phyloP scores from a whole-genome alignment of 2,329 filamentous ascomycete species.

The Tolypocladium album region DNA sequence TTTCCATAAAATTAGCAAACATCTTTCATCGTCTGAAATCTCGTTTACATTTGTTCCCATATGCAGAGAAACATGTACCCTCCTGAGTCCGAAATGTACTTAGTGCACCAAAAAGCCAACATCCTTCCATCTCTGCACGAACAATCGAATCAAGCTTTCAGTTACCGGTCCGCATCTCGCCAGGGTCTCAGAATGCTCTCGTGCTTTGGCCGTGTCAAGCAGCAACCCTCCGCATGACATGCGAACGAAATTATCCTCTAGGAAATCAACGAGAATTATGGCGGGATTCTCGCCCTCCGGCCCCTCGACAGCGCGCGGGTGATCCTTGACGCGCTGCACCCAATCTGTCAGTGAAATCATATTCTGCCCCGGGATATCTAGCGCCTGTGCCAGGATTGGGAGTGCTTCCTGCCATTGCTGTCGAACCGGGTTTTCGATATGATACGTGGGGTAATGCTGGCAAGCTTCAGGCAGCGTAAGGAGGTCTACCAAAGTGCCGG shows the following conservation, averaged over 20 bases:
- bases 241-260: constrained; percentile 3
- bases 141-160: background rate
- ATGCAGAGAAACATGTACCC: too few species aligned
- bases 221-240: constrained; percentile 7
- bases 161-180: background rate
- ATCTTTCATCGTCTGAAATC: too few species aligned
- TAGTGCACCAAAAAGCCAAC: background rate
- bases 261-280: constrained; percentile 3
- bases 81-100: too few species aligned
- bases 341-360: constrained; percentile 3
- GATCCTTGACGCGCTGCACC: background rate
- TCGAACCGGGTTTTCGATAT: constrained; percentile 11
- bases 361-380: background rate
- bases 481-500: constrained; percentile 5
- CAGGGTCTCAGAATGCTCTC: constrained; percentile 4
- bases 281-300: constrained; percentile 3
- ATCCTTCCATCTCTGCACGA: background rate
- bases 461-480: background rate
- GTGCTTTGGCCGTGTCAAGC: constrained; percentile 1
- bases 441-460: constrained; percentile 6
- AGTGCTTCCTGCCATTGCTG: constrained; percentile 8
- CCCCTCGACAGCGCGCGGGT: background rate
- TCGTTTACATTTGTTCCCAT: too few species aligned
- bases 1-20: too few species aligned
- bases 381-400: background rate